Conservation (phyloP, 768 basidiomycete genomes). For the Boletus huronensis region DNA sequence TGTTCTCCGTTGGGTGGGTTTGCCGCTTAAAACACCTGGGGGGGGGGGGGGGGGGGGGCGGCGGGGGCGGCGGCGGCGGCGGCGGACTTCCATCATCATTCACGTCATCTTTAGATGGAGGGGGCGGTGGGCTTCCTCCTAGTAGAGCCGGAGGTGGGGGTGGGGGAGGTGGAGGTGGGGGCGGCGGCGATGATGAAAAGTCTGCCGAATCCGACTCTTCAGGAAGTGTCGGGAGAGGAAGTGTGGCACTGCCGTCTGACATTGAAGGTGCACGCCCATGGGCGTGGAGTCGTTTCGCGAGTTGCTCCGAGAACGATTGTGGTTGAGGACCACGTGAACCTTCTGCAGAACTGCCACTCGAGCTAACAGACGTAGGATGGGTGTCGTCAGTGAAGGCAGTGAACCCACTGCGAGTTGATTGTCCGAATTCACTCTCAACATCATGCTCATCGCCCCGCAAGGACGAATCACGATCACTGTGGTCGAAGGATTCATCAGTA, state of each 20-base stretch:
- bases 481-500: slow-evolving; percentile 41
- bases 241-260: slow-evolving; percentile 36
- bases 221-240: slow-evolving; percentile 36
- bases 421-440: slow-evolving; percentile 54
- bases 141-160: slow-evolving; percentile 12
- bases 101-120: slow-evolving; percentile 16
- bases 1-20: too few relatives aligned
- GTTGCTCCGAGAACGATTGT: slow-evolving; percentile 58
- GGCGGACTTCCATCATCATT: slow-evolving; percentile 26
- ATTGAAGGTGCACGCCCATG: slow-evolving; percentile 44
- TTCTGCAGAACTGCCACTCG: slow-evolving; percentile 40
- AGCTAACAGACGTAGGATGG: slow-evolving; percentile 52
- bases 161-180: slow-evolving; percentile 16
- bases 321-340: slow-evolving; percentile 33
- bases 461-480: slow-evolving; percentile 42
- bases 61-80: slow-evolving; percentile 28
- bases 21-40: too few relatives aligned
- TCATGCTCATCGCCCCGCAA: slow-evolving; percentile 47
- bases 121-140: slow-evolving; percentile 5
- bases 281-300: slow-evolving; percentile 53
- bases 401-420: slow-evolving; percentile 38
- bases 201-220: slow-evolving; percentile 35
- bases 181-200: slow-evolving; percentile 27
- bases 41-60: slow-evolving; percentile 40
- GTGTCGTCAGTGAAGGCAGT: slow-evolving; percentile 48